Base-by-base conservation (phyloP, 345 rosid genomes). In the Citrus inodora region DNA sequence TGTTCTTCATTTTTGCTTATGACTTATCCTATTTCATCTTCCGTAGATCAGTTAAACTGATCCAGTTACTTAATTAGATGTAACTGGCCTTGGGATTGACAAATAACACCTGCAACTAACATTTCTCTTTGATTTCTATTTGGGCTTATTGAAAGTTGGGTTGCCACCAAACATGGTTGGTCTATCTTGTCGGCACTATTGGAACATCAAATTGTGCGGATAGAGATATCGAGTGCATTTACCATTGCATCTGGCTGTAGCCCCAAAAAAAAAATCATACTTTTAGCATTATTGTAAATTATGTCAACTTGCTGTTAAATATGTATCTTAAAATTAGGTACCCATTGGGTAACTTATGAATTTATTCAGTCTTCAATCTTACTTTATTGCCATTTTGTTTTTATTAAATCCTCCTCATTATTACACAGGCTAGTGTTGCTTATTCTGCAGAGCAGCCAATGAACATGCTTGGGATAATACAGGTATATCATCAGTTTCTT, bases 391-490 rank as follows among this genome's bases (percentile, higher is more conserved):
- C 51, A 35, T 53, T n/a, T 70, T 66, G 21, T 21, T 68, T 51
- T 25, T 17, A 35, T 78, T 6, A 48, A 27, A 53, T 58, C 69
- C 25, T 64, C 62, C 64, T 68, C 70, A n/a, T 33, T 72, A 25
- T 37, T 78, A 42, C 40, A 11, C 89, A 91, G 95, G 91, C 84
- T 71, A 77, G 78, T 66, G 62, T 75, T 79, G 71, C 81, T n/a
- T 80, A 73, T 66, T 78, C 80, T 53, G 86, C 71, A 58, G 85
- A 87, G 84, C 87, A 79, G 82, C 85, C 86, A 67, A 86, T 91
- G 96, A 90, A 88, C 86, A 88, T 95, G 91, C 98, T 92, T 42
- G 96, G 98, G 61, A 71, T 81, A 59, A 92, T 95, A 74, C 99
- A 95, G 97, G 99, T 95, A 85, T 62, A 30, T 53, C 24, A 74